Evolutionary conservation across 768 basidiomycete species (phyloP).

Genomic region (Kwoniella newhampshirensis): DNA sequence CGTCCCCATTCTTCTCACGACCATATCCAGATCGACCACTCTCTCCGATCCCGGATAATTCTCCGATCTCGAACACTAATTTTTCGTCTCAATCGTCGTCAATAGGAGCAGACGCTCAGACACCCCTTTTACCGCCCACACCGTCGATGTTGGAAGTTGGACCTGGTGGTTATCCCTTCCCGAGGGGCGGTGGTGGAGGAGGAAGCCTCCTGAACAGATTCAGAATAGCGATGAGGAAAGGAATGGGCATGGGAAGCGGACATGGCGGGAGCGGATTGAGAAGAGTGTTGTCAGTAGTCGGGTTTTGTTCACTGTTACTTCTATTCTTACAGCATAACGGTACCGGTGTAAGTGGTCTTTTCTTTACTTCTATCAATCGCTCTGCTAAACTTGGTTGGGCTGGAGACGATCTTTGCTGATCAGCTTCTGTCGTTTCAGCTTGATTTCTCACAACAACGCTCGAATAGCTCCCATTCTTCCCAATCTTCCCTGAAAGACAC

Average conservation of each 20-base stretch:
- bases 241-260: conserved; percentile 4
- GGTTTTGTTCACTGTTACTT: conserved; percentile 1
- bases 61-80: neutral
- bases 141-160: conserved; percentile 27
- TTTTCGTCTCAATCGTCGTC: conserved; percentile 1
- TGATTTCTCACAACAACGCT: neutral
- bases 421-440: conserved; percentile 2
- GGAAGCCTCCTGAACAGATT: neutral
- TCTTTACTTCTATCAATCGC: neutral
- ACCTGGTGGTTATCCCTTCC: conserved; percentile 23
- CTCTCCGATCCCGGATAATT: conserved; percentile 19
- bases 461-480: neutral
- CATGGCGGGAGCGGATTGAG: conserved; percentile 1
- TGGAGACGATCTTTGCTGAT: neutral
- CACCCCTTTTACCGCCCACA: conserved; percentile 26
- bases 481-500: neutral
- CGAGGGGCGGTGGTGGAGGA: neutral
- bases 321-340: neutral
- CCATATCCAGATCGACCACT: conserved; percentile 12
- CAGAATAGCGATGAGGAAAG: conserved; percentile 8
- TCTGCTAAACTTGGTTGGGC: neutral
- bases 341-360: neutral
- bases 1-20: conserved; percentile 18
- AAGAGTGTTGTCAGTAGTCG: conserved; percentile 1
- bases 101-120: conserved; percentile 11